These are phyloP conservation scores for Kazachstania psychrophila DNA, from an alignment of 805 yeast species.

Conservation along the genomic window DNA sequence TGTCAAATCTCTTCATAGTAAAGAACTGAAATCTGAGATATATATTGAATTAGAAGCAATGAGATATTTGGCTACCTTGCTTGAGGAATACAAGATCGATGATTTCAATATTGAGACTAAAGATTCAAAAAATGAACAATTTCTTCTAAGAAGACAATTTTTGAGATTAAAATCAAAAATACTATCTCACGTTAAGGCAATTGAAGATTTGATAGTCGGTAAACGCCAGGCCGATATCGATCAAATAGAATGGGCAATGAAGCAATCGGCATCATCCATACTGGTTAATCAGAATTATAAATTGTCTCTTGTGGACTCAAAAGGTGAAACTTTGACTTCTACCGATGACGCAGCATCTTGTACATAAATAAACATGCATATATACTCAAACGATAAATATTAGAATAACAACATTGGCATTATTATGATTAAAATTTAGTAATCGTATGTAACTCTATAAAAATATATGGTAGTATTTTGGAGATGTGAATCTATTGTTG, in stretches of 20 bases:
- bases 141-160: conserved; percentile 19
- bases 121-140: conserved; percentile 10
- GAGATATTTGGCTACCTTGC: conserved; percentile 15
- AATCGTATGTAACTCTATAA: too few relatives aligned
- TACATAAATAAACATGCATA: neutral
- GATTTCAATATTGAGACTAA: conserved; percentile 3
- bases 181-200: conserved; percentile 10
- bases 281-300: neutral
- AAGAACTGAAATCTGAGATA: conserved; percentile 7
- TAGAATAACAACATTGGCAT: neutral
- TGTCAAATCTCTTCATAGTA: neutral
- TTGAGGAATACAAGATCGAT: conserved; percentile 8
- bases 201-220: conserved; percentile 9
- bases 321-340: too few relatives aligned
- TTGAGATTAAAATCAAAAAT: conserved; percentile 17
- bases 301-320: too few relatives aligned
- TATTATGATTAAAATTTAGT: too few relatives aligned
- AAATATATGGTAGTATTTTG: neutral
- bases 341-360: too few relatives aligned
- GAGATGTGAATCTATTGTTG: conserved; percentile 14
- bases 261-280: conserved; percentile 11
- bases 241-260: conserved; percentile 12
- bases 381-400: neutral
- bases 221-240: neutral
- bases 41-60: conserved; percentile 21